phyloP scores from a whole-genome alignment of 768 basidiomycete genomes.

The Phanerochaete carnosa region DNA sequence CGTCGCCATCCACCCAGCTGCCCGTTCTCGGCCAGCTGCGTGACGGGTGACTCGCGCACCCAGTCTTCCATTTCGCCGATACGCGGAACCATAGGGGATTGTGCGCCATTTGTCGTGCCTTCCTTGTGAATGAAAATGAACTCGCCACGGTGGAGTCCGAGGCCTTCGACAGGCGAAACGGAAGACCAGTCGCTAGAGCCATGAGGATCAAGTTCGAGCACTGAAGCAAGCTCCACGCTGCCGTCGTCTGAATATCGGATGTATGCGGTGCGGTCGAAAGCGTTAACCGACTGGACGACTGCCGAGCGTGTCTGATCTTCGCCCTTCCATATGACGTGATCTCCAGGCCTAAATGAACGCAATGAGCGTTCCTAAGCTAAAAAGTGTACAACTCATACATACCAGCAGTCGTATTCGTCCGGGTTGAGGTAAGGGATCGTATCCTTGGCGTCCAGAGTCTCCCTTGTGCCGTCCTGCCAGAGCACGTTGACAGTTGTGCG shows the following conservation, averaged over 20 bases:
- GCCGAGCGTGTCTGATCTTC: slow-evolving; percentile 67
- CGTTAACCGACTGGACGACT: slow-evolving; percentile 77
- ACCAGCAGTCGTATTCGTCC: slow-evolving; percentile 93
- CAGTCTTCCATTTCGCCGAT: slow-evolving; percentile 85
- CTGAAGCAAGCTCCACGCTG: slow-evolving; percentile 63
- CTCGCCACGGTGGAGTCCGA: slow-evolving; percentile 82
- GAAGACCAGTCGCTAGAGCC: slow-evolving; percentile 55
- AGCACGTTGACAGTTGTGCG: slow-evolving; percentile 66
- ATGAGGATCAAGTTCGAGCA: slow-evolving; percentile 87
- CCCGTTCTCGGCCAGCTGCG: slow-evolving; percentile 35
- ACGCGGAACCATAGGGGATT: slow-evolving; percentile 67
- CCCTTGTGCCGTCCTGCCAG: slow-evolving; percentile 84
- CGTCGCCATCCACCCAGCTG: slow-evolving; percentile 69
- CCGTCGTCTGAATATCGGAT: slow-evolving; percentile 57
- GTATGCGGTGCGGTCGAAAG: slow-evolving; percentile 64
- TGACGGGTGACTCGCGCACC: slow-evolving; percentile 59
- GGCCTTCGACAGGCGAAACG: slow-evolving; percentile 47
- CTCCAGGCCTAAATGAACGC: slow-evolving; percentile 68
- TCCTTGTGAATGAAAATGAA: slow-evolving; percentile 75
- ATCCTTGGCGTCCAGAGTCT: slow-evolving; percentile 56
- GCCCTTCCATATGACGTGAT: slow-evolving; percentile 80
- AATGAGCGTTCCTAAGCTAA: not conserved
- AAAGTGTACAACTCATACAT: slow-evolving; percentile 21
- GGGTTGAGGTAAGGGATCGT: slow-evolving; percentile 82
- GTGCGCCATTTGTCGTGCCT: slow-evolving; percentile 70